Evolutionary conservation across 1,139 yeast genomes (phyloP), one percentile per base, ranked within the genome.

Genomic region (Suhomyces chickasaworum): DNA sequence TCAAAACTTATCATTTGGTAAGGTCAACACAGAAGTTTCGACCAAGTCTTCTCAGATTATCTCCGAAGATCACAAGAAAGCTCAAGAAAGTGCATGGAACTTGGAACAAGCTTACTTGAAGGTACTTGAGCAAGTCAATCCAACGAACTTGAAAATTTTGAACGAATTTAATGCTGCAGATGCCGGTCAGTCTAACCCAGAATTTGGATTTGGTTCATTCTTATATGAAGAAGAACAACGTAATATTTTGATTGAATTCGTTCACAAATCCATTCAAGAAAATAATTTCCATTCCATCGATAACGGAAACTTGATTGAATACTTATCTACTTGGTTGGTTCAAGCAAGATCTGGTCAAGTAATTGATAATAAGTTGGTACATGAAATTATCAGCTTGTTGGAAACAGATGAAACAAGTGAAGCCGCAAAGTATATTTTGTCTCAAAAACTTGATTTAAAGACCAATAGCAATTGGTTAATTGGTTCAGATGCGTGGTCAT

Each of bases 401-500:
- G 65, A 73, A 49, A 60, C 75, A 2, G 77, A 73, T 50, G 60
- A 65, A 3, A 60, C 74, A 2, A 68, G 72, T 12, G 57, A 70
- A 15, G 43, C 53, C 41, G 73, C 87, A 5, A 56, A 69, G 41
- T 63, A 70, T 10, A 69, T 86, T 12, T 70, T 86, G 39, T 64
- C 69, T 3, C 66, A 70, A 38, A 69, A 77, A 50, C 68, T 72
- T 3, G 75, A 70, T 52, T 76, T 85, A 53, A 64, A 63, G 37
- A 60, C 73, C 36, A 72, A 73, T 44, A 75, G 86, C 21, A 77
- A 81, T 50, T 91, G 99, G 99, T 73, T 91, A 52, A 75, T 93
- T 52, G 97, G 97, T 20, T 89, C 97, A 7, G 98, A 91, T 66
- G 83, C 95, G 29, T 91, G 99, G 98, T 80, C 97, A 17, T 90